Conservation (phyloP, 306 rosid genomes). For the Vigna reflexopilosa region DNA sequence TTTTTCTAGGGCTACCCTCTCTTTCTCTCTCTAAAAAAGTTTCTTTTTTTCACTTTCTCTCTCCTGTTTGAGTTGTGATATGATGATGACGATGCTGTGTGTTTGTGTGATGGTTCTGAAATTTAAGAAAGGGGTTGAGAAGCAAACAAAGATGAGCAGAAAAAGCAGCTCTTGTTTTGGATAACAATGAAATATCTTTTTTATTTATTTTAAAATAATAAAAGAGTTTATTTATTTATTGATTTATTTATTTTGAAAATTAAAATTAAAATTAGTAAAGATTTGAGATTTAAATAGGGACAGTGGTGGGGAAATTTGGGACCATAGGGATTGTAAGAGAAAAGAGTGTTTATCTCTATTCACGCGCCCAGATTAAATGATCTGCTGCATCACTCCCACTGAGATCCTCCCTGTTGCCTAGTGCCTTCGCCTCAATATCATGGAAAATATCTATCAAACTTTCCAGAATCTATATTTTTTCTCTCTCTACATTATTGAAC, state of each 20-base stretch:
- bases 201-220: neutral
- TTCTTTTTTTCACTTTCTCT: conserved; percentile 40
- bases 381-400: conserved; percentile 4
- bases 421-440: neutral
- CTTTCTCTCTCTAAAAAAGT: conserved; percentile 47
- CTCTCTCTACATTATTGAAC: neutral
- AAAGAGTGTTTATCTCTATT: neutral
- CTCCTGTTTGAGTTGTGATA: conserved; percentile 48
- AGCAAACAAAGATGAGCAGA: conserved; percentile 60
- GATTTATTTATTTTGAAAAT: neutral
- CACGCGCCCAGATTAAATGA: conserved; percentile 20
- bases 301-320: conserved; percentile 16
- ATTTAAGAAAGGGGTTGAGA: conserved; percentile 45
- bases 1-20: conserved; percentile 54
- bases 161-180: conserved; percentile 60
- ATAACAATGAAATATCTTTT: conserved; percentile 48
- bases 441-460: conserved; percentile 31
- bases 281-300: neutral
- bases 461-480: neutral
- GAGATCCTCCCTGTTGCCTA: conserved; percentile 10
- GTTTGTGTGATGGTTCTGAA: conserved; percentile 37
- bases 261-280: neutral
- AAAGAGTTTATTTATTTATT: neutral
- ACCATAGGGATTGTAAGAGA: conserved; percentile 40
- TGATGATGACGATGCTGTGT: conserved; percentile 51